Percentiles rank a stretch among this genome's conserved stretches.
Conservation (phyloP, 164 flowering plant species). For the Chimonanthus praecox region DNA sequence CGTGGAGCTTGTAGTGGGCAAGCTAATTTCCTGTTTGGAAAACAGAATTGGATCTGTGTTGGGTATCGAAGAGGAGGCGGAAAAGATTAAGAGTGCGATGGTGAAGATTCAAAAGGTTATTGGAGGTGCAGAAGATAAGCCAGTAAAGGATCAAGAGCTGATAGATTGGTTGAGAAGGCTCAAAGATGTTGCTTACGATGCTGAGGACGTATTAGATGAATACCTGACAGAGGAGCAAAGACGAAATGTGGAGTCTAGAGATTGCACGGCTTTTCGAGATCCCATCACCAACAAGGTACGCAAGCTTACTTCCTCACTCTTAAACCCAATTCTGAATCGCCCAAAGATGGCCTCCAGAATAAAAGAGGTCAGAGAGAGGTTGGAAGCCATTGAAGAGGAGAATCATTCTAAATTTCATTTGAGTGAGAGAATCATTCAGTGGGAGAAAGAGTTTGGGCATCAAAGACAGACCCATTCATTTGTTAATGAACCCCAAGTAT, state of each 20-base stretch:
- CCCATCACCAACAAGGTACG: background rate
- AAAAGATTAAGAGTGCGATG: background rate
- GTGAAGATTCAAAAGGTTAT: background rate
- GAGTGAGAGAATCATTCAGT: background rate
- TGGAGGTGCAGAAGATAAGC: background rate
- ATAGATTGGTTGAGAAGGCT: slow-evolving; percentile 1
- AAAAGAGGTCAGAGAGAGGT: background rate
- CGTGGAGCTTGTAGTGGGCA: background rate
- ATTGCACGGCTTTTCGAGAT: background rate
- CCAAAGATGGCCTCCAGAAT: background rate
- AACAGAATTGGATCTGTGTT: background rate
- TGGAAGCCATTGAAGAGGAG: slow-evolving; percentile 1
- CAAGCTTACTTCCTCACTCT: background rate
- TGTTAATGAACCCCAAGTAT: background rate
- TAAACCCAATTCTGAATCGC: background rate
- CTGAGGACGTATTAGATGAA: slow-evolving; percentile 5
- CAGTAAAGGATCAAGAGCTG: background rate
- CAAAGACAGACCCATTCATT: background rate
- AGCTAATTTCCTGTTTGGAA: background rate
- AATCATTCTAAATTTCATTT: background rate
- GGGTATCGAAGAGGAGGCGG: background rate
- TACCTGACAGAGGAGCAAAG: background rate
- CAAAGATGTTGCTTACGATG: slow-evolving; percentile 5
- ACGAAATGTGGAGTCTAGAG: background rate
- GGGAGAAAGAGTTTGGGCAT: background rate